These are phyloP conservation scores for Botrytis galanthina DNA, from an alignment of 2,329 filamentous ascomycete species.

Conservation along the genomic window DNA sequence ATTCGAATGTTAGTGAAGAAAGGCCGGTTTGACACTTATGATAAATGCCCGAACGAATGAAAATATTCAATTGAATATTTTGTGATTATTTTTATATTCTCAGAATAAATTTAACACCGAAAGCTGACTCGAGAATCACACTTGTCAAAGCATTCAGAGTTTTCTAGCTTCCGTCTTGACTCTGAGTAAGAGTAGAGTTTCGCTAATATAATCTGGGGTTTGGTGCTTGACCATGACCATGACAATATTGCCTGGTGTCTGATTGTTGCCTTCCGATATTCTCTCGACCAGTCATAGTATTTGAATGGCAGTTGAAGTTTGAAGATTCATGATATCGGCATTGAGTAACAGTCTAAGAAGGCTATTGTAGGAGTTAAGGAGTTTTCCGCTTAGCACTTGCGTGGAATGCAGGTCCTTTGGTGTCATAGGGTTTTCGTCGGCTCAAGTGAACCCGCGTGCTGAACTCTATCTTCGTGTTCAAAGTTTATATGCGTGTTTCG, in stretches of 20 bases:
- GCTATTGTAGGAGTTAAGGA: background rate
- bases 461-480: background rate
- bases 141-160: conserved; percentile 8
- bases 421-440: background rate
- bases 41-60: conserved; percentile 13
- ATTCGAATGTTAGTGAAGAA: conserved; percentile 5
- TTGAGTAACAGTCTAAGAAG: background rate
- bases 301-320: background rate
- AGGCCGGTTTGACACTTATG: background rate
- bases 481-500: background rate
- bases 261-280: background rate
- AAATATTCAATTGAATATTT: conserved; percentile 16
- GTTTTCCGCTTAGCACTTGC: background rate
- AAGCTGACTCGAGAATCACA: background rate
- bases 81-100: background rate
- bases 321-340: background rate
- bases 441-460: background rate
- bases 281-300: background rate
- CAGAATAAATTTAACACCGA: background rate
- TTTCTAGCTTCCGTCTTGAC: background rate
- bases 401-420: too few relatives aligned
- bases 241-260: background rate
- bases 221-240: background rate
- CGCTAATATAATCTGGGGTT: background rate
- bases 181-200: background rate